Conservation (phyloP, 2,329 filamentous ascomycete species). For the Juglanconis sp. region DNA sequence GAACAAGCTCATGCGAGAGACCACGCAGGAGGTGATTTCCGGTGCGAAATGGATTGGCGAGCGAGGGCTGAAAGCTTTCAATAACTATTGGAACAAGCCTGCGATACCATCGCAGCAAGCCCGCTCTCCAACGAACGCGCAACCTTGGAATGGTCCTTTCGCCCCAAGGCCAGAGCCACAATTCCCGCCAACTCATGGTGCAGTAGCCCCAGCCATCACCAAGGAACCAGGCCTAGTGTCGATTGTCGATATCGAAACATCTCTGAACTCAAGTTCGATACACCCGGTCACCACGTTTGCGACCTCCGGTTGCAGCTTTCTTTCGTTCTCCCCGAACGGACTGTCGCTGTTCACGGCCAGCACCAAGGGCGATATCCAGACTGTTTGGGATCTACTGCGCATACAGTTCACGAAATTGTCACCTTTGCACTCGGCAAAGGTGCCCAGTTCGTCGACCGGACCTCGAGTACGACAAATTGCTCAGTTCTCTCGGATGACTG, state of each 20-base stretch:
- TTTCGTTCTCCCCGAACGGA: conserved; percentile 74
- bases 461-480: conserved; percentile 77
- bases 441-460: conserved; percentile 42
- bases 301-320: conserved; percentile 72
- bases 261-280: conserved; percentile 50
- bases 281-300: conserved; percentile 71
- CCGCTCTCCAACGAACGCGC: conserved; percentile 42
- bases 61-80: conserved; percentile 73
- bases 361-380: conserved; percentile 79
- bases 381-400: conserved; percentile 74
- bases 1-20: conserved; percentile 75
- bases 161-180: conserved; percentile 48
- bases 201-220: conserved; percentile 51
- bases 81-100: conserved; percentile 72
- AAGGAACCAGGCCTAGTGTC: conserved; percentile 73
- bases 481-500: conserved; percentile 86
- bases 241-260: conserved; percentile 65
- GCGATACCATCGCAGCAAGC: conserved; percentile 40
- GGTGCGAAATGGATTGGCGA: conserved; percentile 74
- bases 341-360: conserved; percentile 75
- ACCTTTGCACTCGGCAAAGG: conserved; percentile 49
- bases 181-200: conserved; percentile 75
- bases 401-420: conserved; percentile 62
- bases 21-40: conserved; percentile 74
- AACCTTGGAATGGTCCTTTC: conserved; percentile 45